A percentile compares a stretch with the other conserved stretches of the same genome.
Evolutionary conservation across 2,329 filamentous ascomycete genomes (phyloP).

Genomic region (Epichloe scottii): DNA sequence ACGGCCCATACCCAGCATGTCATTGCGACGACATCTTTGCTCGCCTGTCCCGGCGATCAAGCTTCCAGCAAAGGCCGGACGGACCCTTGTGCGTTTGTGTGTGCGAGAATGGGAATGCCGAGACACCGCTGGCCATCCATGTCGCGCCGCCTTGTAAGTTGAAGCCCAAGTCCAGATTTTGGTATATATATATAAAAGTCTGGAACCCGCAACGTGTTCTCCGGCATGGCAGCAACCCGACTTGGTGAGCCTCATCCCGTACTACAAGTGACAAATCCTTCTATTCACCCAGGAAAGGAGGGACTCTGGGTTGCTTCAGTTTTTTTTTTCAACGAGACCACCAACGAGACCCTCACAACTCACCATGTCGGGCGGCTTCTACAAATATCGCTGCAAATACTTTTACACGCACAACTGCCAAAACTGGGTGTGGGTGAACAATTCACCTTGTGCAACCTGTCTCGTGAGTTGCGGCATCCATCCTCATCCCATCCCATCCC

Average conservation of each 20-base stretch:
- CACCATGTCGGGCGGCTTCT: constrained; percentile 28
- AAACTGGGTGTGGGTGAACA: constrained; percentile 43
- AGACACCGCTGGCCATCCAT: background rate
- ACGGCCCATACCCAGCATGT: background rate
- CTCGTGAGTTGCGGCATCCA: constrained; percentile 25
- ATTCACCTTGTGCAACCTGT: constrained; percentile 35
- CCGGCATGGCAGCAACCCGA: background rate
- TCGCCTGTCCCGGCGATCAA: background rate
- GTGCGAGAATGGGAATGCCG: constrained; percentile 3
- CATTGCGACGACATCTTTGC: background rate
- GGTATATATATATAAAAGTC: constrained; percentile 1
- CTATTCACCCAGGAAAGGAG: too few relatives aligned
- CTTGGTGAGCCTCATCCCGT: background rate
- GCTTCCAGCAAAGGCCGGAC: background rate
- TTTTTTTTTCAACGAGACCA: background rate
- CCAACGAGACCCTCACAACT: background rate
- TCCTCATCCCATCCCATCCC: background rate
- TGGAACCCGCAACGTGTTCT: background rate
- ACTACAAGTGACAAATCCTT: background rate
- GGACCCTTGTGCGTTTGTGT: background rate
- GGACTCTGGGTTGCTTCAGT: too few relatives aligned
- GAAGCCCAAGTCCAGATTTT: background rate
- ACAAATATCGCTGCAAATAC: constrained; percentile 44
- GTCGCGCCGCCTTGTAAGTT: background rate
- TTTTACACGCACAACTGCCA: constrained; percentile 38